Evolutionary conservation across 345 rosid genomes (phyloP).

Genomic region (Punica granatum): DNA sequence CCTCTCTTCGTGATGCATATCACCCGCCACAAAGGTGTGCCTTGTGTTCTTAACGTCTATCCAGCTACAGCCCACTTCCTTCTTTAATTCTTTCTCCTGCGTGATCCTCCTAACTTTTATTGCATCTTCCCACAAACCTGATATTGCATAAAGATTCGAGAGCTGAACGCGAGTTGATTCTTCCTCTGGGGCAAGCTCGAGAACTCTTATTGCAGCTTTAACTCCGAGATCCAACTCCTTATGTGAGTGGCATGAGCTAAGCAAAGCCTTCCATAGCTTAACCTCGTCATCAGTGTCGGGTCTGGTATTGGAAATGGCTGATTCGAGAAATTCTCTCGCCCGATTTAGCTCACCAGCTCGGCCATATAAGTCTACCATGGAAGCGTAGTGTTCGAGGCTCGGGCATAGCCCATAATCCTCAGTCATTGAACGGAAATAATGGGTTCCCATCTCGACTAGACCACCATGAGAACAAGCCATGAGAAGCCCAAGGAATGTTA

Average conservation of each 20-base stretch:
- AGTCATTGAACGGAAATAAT: constrained; percentile 12
- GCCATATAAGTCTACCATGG: not conserved
- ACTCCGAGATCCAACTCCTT: not conserved
- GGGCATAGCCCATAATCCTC: constrained; percentile 11
- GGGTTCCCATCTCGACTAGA: constrained; percentile 9
- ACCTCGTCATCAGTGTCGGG: not conserved
- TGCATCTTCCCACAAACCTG: not conserved
- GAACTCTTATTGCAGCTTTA: not conserved
- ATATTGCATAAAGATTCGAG: constrained; percentile 2
- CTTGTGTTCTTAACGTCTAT: constrained; percentile 2
- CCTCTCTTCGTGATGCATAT: not conserved
- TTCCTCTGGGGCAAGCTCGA: not conserved
- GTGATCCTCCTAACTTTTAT: not conserved
- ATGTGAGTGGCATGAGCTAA: not conserved
- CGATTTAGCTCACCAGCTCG: constrained; percentile 1
- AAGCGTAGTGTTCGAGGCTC: constrained; percentile 11
- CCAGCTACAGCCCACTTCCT: constrained; percentile 4
- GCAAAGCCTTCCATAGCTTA: constrained; percentile 2
- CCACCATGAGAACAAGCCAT: constrained; percentile 17
- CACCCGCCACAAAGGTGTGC: not conserved
- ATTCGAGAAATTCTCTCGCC: not conserved
- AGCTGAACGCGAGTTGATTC: not conserved
- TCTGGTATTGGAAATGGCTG: not conserved
- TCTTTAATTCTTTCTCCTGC: not conserved
- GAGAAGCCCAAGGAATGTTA: constrained; percentile 13